These are phyloP conservation scores for Shiraia bambusicola DNA, from an alignment of 2,329 filamentous ascomycete species.

Conservation along the genomic window DNA sequence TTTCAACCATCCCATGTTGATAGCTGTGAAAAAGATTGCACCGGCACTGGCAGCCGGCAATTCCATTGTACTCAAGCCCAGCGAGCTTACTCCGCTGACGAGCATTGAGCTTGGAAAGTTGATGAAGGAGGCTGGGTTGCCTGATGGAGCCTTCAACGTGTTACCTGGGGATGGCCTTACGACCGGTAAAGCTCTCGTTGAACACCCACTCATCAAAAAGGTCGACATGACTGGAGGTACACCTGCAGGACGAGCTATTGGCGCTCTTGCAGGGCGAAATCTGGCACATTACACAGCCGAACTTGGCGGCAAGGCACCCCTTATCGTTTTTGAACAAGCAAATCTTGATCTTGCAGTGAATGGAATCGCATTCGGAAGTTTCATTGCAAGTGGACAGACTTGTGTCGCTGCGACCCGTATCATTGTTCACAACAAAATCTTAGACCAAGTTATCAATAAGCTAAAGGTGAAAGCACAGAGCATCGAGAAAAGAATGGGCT, in stretches of 20 bases:
- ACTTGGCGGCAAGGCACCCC: slow-evolving; percentile 42
- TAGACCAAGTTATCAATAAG: slow-evolving; percentile 43
- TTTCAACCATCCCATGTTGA: slow-evolving; percentile 45
- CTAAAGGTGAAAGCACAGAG: slow-evolving; percentile 51
- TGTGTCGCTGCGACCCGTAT: slow-evolving; percentile 59
- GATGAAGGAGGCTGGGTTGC: slow-evolving; percentile 41
- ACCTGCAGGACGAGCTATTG: slow-evolving; percentile 40
- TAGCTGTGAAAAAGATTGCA: slow-evolving; percentile 46
- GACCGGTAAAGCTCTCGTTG: slow-evolving; percentile 41
- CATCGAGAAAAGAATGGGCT: slow-evolving; percentile 57
- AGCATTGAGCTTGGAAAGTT: slow-evolving; percentile 41
- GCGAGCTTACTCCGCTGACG: slow-evolving; percentile 42
- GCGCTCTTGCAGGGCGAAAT: slow-evolving; percentile 39
- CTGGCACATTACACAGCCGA: slow-evolving; percentile 42
- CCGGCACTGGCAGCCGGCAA: slow-evolving; percentile 42
- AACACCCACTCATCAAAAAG: slow-evolving; percentile 41
- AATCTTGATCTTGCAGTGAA: slow-evolving; percentile 42
- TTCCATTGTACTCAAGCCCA: slow-evolving; percentile 42
- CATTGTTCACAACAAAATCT: slow-evolving; percentile 52
- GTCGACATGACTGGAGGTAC: slow-evolving; percentile 45
- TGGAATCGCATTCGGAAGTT: slow-evolving; percentile 45
- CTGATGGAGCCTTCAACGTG: slow-evolving; percentile 42
- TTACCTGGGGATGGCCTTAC: slow-evolving; percentile 36
- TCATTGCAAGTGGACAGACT: slow-evolving; percentile 58
- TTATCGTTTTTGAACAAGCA: slow-evolving; percentile 42